Conservation (phyloP, 805 yeast species). For the Monosporozyma yasuniensis region DNA sequence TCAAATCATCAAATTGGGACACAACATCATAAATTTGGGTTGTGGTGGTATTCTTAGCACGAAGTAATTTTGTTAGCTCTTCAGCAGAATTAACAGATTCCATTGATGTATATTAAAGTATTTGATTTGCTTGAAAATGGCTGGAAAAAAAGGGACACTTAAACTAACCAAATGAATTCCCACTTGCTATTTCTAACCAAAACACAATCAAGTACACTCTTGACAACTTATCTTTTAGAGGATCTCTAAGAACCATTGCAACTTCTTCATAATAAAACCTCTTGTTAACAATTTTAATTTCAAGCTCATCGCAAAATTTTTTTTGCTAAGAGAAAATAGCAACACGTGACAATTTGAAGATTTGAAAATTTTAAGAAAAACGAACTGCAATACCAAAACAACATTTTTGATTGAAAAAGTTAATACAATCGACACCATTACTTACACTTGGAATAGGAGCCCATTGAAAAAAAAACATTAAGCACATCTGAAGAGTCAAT, state of each 20-base stretch:
- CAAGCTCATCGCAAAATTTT: constrained; percentile 4
- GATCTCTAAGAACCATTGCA: neutral
- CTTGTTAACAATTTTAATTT: neutral
- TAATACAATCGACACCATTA: neutral
- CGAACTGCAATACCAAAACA: neutral
- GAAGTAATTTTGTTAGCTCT: constrained; percentile 45
- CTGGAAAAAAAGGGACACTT: neutral
- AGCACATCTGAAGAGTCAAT: neutral
- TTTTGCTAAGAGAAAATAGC: neutral
- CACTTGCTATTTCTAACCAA: neutral
- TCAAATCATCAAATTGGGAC: constrained; percentile 29
- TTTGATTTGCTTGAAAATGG: neutral
- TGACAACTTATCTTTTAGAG: neutral
- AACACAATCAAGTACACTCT: neutral
- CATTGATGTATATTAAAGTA: constrained; percentile 4
- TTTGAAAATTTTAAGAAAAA: neutral
- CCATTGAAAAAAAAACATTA: no score
- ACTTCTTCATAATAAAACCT: neutral
- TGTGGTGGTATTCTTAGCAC: constrained; percentile 43
- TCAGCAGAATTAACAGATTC: constrained; percentile 34
- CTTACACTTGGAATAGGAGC: neutral
- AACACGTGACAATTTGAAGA: neutral
- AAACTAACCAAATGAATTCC: neutral
- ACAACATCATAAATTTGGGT: constrained; percentile 34
- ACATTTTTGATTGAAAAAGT: neutral